phyloP scores from a whole-genome alignment of 2,329 filamentous ascomycete genomes.

The Diaporthe citrichinensis region DNA sequence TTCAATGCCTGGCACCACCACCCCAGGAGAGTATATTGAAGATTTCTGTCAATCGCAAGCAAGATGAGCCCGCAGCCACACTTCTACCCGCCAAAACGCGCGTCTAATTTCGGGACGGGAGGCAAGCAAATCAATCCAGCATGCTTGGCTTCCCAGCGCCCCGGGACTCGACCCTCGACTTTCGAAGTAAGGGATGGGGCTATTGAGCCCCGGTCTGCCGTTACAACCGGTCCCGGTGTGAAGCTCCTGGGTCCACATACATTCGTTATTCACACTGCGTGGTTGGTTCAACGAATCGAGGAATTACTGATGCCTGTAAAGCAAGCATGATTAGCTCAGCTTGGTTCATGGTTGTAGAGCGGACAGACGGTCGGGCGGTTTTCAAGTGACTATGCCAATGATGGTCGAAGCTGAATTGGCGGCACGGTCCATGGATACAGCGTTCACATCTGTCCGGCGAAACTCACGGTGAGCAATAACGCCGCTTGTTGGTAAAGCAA shows the following conservation, averaged over 20 bases:
- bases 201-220: background rate
- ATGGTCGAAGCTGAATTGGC: too few species aligned
- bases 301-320: background rate
- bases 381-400: too few species aligned
- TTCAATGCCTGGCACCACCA: background rate
- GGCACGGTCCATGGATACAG: too few species aligned
- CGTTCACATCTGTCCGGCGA: too few species aligned
- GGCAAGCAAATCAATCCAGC: background rate
- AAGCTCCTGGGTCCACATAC: background rate
- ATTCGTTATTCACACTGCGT: background rate
- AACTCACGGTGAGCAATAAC: too few species aligned
- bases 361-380: background rate
- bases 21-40: background rate
- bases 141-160: background rate
- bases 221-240: background rate
- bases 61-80: background rate
- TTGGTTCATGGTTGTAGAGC: background rate
- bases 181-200: background rate
- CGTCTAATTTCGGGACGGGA: background rate
- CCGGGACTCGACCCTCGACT: background rate
- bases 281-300: background rate
- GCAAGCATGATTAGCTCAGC: background rate
- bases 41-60: background rate
- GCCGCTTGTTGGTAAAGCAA: too few species aligned
- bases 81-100: background rate